Evolutionary conservation across 2,329 filamentous ascomycete species (phyloP).

Genomic region (Trichophyton schoenleinii): DNA sequence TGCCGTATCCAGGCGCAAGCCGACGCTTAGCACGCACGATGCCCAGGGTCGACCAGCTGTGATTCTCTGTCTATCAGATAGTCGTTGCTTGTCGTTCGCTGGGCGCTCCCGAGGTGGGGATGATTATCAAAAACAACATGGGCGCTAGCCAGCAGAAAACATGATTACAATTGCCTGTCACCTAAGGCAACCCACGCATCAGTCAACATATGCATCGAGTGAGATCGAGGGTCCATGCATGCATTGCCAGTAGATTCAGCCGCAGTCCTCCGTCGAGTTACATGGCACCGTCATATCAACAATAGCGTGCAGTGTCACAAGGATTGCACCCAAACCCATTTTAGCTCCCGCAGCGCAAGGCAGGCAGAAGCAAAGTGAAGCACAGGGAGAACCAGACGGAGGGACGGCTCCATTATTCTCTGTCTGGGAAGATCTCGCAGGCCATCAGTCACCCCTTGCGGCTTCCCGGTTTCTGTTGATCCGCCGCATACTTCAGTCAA

Average conservation of each 20-base stretch:
- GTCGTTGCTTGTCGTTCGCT: too few species aligned
- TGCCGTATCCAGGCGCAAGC: not conserved
- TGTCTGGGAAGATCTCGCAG: not conserved
- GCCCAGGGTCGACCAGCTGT: too few species aligned
- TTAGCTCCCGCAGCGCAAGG: not conserved
- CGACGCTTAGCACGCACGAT: too few species aligned
- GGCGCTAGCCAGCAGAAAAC: too few species aligned
- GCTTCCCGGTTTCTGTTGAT: not conserved
- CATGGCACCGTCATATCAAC: not conserved
- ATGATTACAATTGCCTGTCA: too few species aligned
- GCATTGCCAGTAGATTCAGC: not conserved
- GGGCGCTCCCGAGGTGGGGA: too few species aligned
- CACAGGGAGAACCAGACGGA: too few species aligned
- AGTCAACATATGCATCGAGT: too few species aligned
- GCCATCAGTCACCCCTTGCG: not conserved
- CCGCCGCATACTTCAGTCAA: not conserved
- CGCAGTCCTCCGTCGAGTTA: not conserved
- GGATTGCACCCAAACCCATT: not conserved
- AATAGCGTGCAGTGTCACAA: not conserved
- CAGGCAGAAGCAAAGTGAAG: too few species aligned
- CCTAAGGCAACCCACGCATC: too few species aligned
- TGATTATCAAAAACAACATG: too few species aligned
- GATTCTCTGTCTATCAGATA: too few species aligned
- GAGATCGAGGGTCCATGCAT: not conserved
- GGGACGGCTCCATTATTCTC: not conserved